phyloP scores from a whole-genome alignment of 2,329 filamentous ascomycete species.

The Diplodia scrobiculata region DNA sequence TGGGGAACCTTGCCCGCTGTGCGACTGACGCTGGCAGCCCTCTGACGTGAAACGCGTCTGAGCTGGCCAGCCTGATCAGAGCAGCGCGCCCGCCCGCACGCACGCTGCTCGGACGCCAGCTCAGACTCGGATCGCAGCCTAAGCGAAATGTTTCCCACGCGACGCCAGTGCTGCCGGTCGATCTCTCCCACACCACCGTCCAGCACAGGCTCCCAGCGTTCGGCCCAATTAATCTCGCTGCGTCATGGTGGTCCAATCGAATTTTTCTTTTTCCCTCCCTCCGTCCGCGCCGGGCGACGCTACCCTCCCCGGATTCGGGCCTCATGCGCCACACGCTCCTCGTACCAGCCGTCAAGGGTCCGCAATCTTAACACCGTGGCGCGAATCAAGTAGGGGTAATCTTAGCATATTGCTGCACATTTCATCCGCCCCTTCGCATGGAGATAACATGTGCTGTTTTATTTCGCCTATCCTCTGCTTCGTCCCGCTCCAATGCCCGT shows the following conservation, averaged over 20 bases:
- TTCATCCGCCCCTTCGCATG: background rate
- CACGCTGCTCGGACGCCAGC: conserved; percentile 3
- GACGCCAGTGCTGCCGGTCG: background rate
- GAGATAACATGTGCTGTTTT: background rate
- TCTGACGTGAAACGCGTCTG: conserved; percentile 21
- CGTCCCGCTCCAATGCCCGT: background rate
- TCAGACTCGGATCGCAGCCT: conserved; percentile 9
- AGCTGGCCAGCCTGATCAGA: conserved; percentile 3
- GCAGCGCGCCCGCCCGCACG: background rate
- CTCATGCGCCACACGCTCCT: background rate
- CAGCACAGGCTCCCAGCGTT: conserved; percentile 3
- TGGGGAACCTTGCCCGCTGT: background rate
- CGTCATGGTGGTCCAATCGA: background rate
- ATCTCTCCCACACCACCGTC: background rate
- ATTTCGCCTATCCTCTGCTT: background rate
- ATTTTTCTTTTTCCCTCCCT: background rate
- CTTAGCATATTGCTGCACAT: background rate
- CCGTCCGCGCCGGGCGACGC: background rate
- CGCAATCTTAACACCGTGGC: background rate
- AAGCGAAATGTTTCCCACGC: conserved; percentile 21
- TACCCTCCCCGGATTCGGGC: background rate
- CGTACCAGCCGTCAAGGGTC: background rate
- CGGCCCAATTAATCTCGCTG: conserved; percentile 6
- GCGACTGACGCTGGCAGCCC: background rate
- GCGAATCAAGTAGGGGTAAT: background rate